A percentile compares a stretch with the other conserved stretches of the same genome.
These are phyloP conservation scores for Pythium oligandrum DNA, from an alignment of 352 stramenopile species.

Conservation along the genomic window DNA sequence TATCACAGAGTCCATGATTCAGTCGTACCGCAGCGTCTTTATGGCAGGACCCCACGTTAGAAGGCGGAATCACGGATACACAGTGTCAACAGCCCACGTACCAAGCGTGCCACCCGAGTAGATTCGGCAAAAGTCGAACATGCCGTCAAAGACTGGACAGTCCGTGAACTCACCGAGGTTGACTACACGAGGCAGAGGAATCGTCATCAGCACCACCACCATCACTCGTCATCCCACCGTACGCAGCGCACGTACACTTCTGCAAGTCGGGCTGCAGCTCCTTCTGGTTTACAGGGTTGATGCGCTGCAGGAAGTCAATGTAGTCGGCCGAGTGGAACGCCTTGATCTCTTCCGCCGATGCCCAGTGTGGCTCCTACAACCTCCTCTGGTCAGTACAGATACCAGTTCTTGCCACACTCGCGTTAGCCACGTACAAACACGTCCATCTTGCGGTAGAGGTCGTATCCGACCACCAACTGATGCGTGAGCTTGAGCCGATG, in stretches of 20 bases:
- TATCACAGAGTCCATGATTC: conserved; percentile 94
- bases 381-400: not conserved
- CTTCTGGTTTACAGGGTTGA: conserved; percentile 94
- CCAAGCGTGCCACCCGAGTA: conserved; percentile 95
- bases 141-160: conserved; percentile 98
- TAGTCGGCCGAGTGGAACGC: conserved; percentile 98
- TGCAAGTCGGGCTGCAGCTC: conserved; percentile 66
- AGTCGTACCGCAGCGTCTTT: conserved; percentile 95
- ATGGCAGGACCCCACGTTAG: not conserved
- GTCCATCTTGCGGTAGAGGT: conserved; percentile 99
- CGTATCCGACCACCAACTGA: conserved; percentile 98
- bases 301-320: conserved; percentile 95
- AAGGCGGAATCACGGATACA: no score
- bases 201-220: not conserved
- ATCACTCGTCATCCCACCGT: no score
- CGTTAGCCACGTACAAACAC: conserved; percentile 84
- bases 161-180: conserved; percentile 96
- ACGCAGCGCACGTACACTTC: conserved; percentile 41
- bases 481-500: conserved; percentile 97
- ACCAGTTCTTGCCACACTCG: conserved; percentile 6
- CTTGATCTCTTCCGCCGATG: conserved; percentile 91
- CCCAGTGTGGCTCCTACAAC: conserved; percentile 71
- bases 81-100: conserved; percentile 16
- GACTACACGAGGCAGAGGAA: conserved; percentile 51
- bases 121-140: conserved; percentile 98